Base-by-base conservation (phyloP, 306 rosid genomes). In the Malus asiatica region DNA sequence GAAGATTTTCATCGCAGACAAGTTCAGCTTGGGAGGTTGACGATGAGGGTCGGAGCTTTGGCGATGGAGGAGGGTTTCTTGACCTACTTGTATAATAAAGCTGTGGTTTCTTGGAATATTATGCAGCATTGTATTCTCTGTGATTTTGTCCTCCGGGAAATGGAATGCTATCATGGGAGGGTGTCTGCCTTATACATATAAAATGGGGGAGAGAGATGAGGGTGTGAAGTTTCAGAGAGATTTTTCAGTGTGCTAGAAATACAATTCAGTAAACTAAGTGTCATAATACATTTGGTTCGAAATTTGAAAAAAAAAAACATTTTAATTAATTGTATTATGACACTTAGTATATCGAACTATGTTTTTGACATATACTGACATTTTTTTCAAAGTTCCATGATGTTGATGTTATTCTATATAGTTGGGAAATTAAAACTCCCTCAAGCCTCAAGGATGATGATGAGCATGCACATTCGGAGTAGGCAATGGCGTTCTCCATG, bases 151-250 rank as follows among this genome's bases (percentile, higher is more conserved):
- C 89, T 44, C 90, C 87, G 90, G 93, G 93, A 90, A 90, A 66
- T 87, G 96, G 48, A 88, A 78, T 66, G 93, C 81, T 84, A 90
- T 90, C 83, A 92, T 88, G 91, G 74, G 44, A 83, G 81, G 87
- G 67, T 45, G 66, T 23, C 68, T 64, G 8, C 35, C 76, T 53
- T 77, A 60, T 82, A 48, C 35, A 79, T 63, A 35, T 74, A 78
- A 83, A 73, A 65, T 19, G 52, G 57, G 72, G 57, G 70, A 6
- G 20, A 48, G 55, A 15, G 55, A 48, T 15, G 18, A 61, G 71
- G 44, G 76, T 77, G 82, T 77, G 75, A 68, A 70, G 71, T 80
- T 84, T 77, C 71, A 72, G 81, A 77, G 78, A 59, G 35, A 13
- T 1, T 35, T 35, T 35, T 35, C 2, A 35, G 0, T 35, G 40